Evolutionary conservation across 2,329 filamentous ascomycete genomes (phyloP).

Genomic region (Stachybotrys elegans): DNA sequence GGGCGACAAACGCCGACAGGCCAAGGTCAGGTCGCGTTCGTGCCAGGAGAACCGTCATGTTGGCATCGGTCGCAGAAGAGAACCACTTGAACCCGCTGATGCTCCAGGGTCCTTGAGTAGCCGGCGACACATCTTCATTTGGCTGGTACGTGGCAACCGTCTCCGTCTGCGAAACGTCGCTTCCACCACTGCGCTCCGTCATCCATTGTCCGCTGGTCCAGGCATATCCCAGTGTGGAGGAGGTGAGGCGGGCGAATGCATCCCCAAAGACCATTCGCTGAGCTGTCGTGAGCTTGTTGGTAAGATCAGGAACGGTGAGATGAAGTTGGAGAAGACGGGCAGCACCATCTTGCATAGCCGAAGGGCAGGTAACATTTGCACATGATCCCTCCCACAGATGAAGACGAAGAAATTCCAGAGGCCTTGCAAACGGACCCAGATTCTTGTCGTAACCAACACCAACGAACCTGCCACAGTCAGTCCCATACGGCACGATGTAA

Average conservation of each 20-base stretch:
- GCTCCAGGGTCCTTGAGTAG: slow-evolving; percentile 48
- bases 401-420: slow-evolving; percentile 52
- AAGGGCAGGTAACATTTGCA: slow-evolving; percentile 59
- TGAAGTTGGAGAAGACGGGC: slow-evolving; percentile 44
- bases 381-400: slow-evolving; percentile 57
- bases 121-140: slow-evolving; percentile 5
- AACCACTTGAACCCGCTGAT: slow-evolving; percentile 65
- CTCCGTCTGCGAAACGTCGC: slow-evolving; percentile 64
- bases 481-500: background rate
- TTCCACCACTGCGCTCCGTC: slow-evolving; percentile 66
- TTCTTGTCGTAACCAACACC: slow-evolving; percentile 55
- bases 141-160: slow-evolving; percentile 44
- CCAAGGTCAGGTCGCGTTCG: slow-evolving; percentile 35
- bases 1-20: slow-evolving; percentile 51
- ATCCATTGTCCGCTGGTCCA: slow-evolving; percentile 78
- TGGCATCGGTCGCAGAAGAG: slow-evolving; percentile 24
- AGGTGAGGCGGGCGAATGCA: slow-evolving; percentile 48
- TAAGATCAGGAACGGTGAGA: slow-evolving; percentile 25
- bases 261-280: slow-evolving; percentile 38
- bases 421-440: slow-evolving; percentile 44
- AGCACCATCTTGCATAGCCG: slow-evolving; percentile 63
- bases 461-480: slow-evolving; percentile 36
- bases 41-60: slow-evolving; percentile 59
- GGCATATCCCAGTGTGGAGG: slow-evolving; percentile 39
- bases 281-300: slow-evolving; percentile 15